Evolutionary conservation across 306 rosid genomes (phyloP), one percentile per base, ranked within the genome.

Genomic region (Purshia tridentata): DNA sequence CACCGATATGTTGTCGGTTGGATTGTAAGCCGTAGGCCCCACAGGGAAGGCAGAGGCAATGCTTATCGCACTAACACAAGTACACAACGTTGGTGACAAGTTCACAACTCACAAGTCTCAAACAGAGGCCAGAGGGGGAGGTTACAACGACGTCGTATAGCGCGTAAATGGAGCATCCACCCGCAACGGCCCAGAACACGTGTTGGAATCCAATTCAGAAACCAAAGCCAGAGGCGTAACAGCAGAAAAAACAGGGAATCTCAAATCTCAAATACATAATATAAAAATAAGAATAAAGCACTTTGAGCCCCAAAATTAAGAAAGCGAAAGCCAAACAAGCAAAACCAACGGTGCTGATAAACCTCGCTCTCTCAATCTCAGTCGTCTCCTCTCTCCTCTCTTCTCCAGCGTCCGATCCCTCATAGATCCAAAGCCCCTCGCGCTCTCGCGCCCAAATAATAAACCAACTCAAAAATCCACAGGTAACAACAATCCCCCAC

Each of bases 331-430:
- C 35, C 35, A 29, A 29, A 29, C 35, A 29, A 41, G 60, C 44
- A 53, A 68, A 95, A 90, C 97, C 84, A 80, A 92, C 98, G 97
- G 98, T 88, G 91, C 71, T 90, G 99, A 95, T 95, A 95, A 76
- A 57, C 72, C 75, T 78, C 19, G 1, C 13, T 73, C 86, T 90
- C 80, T 76, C 79, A 95, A 29, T 95, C 99, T 83, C 75, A 81
- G 77, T 80, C 94, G 96, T 93, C 91, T 86, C 91, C 84, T 81
- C 37, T 75, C 84, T 84, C 85, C 86, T 86, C 13, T 81, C 98
- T 90, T 95, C 87, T 91, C 93, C 98, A 95, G 93, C 98, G 98
- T 95, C 97, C 97, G 99, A 94, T 93, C 85, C 84, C 69, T 45
- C 82, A 74, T 69, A 86, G 86, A 85, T 87, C 97, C 76, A 50